Base-by-base conservation (phyloP, 805 yeast species). In the Candida chauliodis region DNA sequence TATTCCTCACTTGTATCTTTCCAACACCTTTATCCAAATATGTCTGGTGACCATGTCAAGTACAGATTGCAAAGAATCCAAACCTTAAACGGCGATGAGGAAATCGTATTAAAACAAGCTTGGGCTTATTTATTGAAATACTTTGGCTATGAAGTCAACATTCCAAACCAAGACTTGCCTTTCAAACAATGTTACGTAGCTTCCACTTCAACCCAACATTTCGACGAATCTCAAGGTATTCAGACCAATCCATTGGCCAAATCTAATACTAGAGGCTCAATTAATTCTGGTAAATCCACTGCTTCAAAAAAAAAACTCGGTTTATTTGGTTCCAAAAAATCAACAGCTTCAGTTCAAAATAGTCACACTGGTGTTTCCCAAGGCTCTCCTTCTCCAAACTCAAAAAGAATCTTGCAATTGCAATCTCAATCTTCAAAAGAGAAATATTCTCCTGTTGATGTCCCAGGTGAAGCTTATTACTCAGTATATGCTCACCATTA, bases 41-140 rank as follows among this genome's bases (percentile, higher is more conserved):
- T 36, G 40, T 15, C 40, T n/a, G 30, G 28, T 21, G 34, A 41
- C 14, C 26, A 46, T 5, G 52, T 56, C 26, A 38, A 49, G 10
- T 63, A 48, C 41, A 54, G 69, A 32, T 61, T 63, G 5, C 71
- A 66, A 5, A 52, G 73, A 44, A 54, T 66, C 33, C 71, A 66
- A 40, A 48, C 65, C 18, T 53, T 68, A 25, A 53, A 51, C 29
- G 58, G 61, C 2, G 83, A 81, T 17, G 79, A 84, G 55, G 90
- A 84, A 51, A 50, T 71, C 36, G 69, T 71, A 14, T 60, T 84
- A 52, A 85, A 85, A 57, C 86, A 82, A 51, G 70, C 75, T 4
- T 85, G 90, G 89, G 79, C 82, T 35, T 71, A 78, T 49, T 50
- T 79, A 33, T 63, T 84, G 46, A 77, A 75, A 47, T 75, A 66